These are phyloP conservation scores for Lycium ferocissimum DNA, from an alignment of 257 asterid genomes.

Conservation along the genomic window DNA sequence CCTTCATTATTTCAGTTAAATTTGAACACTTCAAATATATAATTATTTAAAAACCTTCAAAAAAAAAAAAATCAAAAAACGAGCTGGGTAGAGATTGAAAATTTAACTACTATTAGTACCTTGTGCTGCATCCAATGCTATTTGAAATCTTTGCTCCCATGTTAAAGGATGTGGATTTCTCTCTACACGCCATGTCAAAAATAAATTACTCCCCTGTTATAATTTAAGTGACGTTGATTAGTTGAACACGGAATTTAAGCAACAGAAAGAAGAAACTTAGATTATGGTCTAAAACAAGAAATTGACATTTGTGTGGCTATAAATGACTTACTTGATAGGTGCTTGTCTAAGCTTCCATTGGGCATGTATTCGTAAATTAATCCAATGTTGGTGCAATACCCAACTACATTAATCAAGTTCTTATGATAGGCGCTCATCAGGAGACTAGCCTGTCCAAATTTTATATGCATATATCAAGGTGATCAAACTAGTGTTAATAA, in stretches of 20 bases:
- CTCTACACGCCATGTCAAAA: conserved; percentile 8
- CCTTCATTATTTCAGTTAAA: conserved; percentile 33
- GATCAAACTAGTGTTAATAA: background rate
- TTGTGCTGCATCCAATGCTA: conserved; percentile 49
- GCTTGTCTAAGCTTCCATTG: conserved; percentile 28
- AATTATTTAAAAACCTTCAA: background rate
- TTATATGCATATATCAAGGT: background rate
- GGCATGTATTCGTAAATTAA: conserved; percentile 36
- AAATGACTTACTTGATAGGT: conserved; percentile 33
- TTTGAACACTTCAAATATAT: background rate
- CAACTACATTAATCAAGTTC: conserved; percentile 33
- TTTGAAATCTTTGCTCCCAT: conserved; percentile 49
- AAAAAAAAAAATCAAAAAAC: no score
- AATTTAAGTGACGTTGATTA: background rate
- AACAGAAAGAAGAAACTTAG: no score
- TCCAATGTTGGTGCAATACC: conserved; percentile 32
- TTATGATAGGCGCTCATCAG: conserved; percentile 31
- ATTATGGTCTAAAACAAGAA: no score
- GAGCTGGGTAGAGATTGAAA: no score
- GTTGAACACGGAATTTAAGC: no score
- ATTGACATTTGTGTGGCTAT: background rate
- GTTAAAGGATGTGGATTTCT: conserved; percentile 37
- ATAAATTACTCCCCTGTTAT: background rate
- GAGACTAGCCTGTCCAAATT: conserved; percentile 22
- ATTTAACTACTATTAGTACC: background rate